A percentile compares a stretch with the other conserved stretches of the same genome.
phyloP scores from a whole-genome alignment of 768 basidiomycete genomes.

The Chalciporus sphaerocephalus region DNA sequence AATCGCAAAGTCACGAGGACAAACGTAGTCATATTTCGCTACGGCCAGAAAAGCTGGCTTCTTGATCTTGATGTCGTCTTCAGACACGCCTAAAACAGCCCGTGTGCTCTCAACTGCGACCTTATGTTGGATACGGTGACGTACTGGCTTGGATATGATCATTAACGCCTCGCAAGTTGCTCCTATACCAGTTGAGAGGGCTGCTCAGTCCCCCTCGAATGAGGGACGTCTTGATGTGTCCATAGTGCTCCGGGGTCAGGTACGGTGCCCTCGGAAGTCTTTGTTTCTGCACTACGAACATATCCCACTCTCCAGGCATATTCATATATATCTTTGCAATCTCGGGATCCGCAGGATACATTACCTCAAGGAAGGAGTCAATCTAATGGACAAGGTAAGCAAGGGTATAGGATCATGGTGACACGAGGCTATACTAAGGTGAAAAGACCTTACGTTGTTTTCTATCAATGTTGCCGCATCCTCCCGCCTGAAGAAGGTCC shows the following conservation, averaged over 20 bases:
- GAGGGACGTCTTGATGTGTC: constrained; percentile 27
- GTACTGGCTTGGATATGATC: constrained; percentile 27
- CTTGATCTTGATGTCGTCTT: constrained; percentile 25
- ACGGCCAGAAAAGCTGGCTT: constrained; percentile 39
- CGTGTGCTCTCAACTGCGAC: too few relatives aligned
- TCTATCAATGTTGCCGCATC: constrained; percentile 32
- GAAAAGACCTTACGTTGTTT: constrained; percentile 27
- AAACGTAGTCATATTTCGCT: constrained; percentile 34
- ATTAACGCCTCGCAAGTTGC: constrained; percentile 26
- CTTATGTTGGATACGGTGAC: too few relatives aligned
- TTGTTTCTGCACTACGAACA: constrained; percentile 23
- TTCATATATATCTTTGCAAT: constrained; percentile 35
- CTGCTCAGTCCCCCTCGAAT: constrained; percentile 30
- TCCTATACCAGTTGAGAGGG: constrained; percentile 38
- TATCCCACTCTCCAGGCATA: constrained; percentile 32
- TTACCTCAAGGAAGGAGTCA: constrained; percentile 37
- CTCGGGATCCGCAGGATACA: constrained; percentile 33
- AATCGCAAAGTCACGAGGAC: constrained; percentile 23
- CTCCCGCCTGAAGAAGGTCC: constrained; percentile 34
- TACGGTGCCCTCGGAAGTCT: constrained; percentile 27
- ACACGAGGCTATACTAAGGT: too few relatives aligned
- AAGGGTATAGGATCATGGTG: not conserved
- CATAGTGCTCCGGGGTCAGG: constrained; percentile 30
- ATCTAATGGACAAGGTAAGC: constrained; percentile 20
- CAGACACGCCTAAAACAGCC: too few relatives aligned